These are phyloP conservation scores for Tillandsia leiboldiana DNA, from an alignment of 176 grass and related monocot genomes.

Conservation along the genomic window DNA sequence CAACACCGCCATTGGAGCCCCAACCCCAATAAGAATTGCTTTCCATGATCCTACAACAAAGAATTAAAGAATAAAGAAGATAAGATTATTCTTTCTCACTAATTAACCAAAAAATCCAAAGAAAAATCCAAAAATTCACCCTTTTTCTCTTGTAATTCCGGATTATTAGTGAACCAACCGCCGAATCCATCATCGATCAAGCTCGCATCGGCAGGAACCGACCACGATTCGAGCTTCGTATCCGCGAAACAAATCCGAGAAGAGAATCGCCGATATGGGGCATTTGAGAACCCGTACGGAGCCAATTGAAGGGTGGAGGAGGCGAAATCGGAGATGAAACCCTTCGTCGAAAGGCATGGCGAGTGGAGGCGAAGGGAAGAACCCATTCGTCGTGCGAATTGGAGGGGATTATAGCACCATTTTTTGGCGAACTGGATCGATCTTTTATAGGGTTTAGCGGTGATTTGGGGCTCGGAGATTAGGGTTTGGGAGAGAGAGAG, in stretches of 20 bases:
- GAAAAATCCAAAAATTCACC: conserved; percentile 8
- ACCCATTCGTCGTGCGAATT: not conserved
- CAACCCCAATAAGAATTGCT: conserved; percentile 32
- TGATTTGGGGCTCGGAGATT: not conserved
- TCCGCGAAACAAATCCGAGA: not conserved
- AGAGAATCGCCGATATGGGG: not conserved
- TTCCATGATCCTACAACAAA: conserved; percentile 38
- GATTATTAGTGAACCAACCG: conserved; percentile 22
- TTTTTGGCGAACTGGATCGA: not conserved
- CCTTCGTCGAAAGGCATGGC: conserved; percentile 20
- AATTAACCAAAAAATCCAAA: not conserved
- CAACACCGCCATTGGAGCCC: conserved; percentile 41
- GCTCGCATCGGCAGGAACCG: conserved; percentile 13
- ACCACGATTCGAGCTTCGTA: conserved; percentile 22
- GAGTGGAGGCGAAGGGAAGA: not conserved
- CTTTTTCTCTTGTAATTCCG: conserved; percentile 12
- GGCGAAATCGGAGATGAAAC: not conserved
- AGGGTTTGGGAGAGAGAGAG: too few relatives aligned
- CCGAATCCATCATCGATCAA: conserved; percentile 24
- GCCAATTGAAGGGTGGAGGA: not conserved
- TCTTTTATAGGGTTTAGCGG: not conserved
- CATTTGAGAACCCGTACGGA: not conserved
- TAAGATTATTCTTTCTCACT: not conserved
- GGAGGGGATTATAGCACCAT: not conserved
- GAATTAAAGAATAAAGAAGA: not conserved